Percentiles rank a stretch among this genome's conserved stretches.
Evolutionary conservation across 805 yeast species (phyloP).

Genomic region (Wickerhamiella bombiphila): DNA sequence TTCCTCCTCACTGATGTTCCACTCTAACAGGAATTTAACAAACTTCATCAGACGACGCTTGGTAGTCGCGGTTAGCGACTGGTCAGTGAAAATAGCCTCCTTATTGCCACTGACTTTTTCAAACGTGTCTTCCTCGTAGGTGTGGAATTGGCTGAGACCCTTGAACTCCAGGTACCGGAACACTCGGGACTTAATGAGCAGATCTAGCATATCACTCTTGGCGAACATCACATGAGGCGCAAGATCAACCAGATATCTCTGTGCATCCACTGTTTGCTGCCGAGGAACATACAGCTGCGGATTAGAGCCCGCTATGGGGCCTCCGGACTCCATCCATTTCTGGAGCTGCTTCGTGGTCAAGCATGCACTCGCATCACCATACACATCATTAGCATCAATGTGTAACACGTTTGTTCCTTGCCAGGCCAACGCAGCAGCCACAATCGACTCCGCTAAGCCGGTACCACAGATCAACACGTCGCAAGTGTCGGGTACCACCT

Average conservation of each 20-base stretch:
- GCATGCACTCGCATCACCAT: constrained; percentile 82
- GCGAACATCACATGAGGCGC: constrained; percentile 82
- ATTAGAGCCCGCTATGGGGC: constrained; percentile 31
- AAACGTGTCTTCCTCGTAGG: constrained; percentile 84
- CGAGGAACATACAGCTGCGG: constrained; percentile 73
- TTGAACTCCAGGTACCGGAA: constrained; percentile 87
- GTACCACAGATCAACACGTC: constrained; percentile 91
- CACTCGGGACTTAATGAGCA: constrained; percentile 72
- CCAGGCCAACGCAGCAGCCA: constrained; percentile 94
- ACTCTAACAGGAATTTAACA: constrained; percentile 68
- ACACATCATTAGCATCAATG: constrained; percentile 68
- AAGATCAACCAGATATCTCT: constrained; percentile 64
- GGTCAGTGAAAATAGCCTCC: constrained; percentile 88
- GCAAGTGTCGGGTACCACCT: constrained; percentile 41
- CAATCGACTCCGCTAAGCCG: constrained; percentile 71
- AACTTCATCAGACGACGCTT: constrained; percentile 84
- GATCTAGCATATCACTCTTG: constrained; percentile 66
- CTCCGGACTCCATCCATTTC: constrained; percentile 45
- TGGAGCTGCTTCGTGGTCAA: constrained; percentile 74
- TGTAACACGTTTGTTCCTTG: constrained; percentile 94
- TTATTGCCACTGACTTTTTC: constrained; percentile 75
- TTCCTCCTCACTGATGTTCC: constrained; percentile 42
- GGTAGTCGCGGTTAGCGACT: constrained; percentile 53
- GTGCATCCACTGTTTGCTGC: constrained; percentile 26
- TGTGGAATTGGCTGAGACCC: constrained; percentile 75